phyloP scores from a whole-genome alignment of 1,139 yeast genomes.

The Geotrichum australiense region DNA sequence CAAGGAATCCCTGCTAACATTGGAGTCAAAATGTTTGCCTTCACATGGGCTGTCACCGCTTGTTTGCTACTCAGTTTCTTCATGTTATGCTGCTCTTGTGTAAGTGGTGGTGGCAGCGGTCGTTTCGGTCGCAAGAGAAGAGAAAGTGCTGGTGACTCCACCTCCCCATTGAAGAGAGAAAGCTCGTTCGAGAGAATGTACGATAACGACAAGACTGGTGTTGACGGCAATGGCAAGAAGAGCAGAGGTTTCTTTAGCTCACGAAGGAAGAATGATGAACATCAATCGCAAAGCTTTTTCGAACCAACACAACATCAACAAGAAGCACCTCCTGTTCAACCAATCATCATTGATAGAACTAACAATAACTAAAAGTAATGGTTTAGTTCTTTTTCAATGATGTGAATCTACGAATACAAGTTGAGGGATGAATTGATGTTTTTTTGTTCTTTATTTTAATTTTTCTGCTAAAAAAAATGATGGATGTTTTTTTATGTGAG shows the following conservation, averaged over 20 bases:
- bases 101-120: constrained; percentile 20
- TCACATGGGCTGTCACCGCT: constrained; percentile 57
- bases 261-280: constrained; percentile 3
- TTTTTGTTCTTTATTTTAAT: too few species aligned
- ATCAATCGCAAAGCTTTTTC: constrained; percentile 3
- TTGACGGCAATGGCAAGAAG: background rate
- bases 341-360: constrained; percentile 1
- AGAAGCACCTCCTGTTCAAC: constrained; percentile 5
- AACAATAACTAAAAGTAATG: too few species aligned
- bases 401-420: too few species aligned
- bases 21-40: constrained; percentile 55
- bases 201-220: constrained; percentile 8
- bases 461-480: too few species aligned
- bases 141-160: background rate
- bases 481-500: too few species aligned
- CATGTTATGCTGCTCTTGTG: constrained; percentile 31
- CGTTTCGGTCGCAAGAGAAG: background rate
- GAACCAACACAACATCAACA: constrained; percentile 1
- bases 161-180: constrained; percentile 12
- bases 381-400: too few species aligned
- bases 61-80: constrained; percentile 37
- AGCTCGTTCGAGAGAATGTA: constrained; percentile 17
- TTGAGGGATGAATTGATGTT: too few species aligned
- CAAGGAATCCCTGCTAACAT: constrained; percentile 44
- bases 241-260: constrained; percentile 13